These are phyloP conservation scores for Argentina anserina DNA, from an alignment of 306 rosid species.

Conservation along the genomic window DNA sequence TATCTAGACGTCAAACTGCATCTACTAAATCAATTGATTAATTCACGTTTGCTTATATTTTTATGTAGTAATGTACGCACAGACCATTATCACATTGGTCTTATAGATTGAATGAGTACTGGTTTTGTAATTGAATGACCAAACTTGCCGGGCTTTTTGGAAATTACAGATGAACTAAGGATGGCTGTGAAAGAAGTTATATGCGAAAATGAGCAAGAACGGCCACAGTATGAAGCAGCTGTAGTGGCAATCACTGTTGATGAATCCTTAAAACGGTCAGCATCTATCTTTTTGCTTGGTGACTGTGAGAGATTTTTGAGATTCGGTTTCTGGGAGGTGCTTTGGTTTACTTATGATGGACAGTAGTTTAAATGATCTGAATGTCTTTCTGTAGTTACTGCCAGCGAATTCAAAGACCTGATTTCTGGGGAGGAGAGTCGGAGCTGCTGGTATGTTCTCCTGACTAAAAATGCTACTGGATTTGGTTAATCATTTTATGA, in stretches of 20 bases:
- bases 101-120: not conserved
- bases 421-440: constrained; percentile 99
- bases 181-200: constrained; percentile 85
- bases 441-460: constrained; percentile 75
- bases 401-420: constrained; percentile 67
- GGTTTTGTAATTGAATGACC: not conserved
- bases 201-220: constrained; percentile 64
- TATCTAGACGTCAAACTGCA: not conserved
- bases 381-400: constrained; percentile 59
- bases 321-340: constrained; percentile 12
- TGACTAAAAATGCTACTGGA: not conserved
- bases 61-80: not conserved
- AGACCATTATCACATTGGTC: no score
- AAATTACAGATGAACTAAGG: constrained; percentile 70
- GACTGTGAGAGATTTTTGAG: constrained; percentile 13
- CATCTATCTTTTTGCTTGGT: not conserved
- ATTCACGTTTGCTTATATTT: not conserved
- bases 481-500: not conserved
- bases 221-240: constrained; percentile 68
- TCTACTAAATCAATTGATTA: not conserved
- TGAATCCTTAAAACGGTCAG: constrained; percentile 70
- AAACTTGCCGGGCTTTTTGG: not conserved
- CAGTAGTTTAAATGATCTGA: constrained; percentile 13
- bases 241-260: constrained; percentile 82
- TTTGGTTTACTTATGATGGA: not conserved